These are phyloP conservation scores for Barnettozyma botsteinii DNA, from an alignment of 805 yeast genomes.

Conservation along the genomic window DNA sequence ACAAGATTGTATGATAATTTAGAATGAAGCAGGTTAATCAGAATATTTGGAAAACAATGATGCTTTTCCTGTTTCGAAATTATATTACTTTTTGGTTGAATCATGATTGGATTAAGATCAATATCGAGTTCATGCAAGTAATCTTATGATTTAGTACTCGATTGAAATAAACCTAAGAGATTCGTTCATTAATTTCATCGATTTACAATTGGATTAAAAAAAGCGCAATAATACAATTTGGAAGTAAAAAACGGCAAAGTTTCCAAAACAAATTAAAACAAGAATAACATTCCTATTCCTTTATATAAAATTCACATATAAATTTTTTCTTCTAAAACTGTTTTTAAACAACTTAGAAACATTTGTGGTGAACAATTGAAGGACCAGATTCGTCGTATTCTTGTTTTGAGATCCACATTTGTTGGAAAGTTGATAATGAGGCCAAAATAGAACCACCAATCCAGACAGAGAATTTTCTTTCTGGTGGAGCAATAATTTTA, in stretches of 20 bases:
- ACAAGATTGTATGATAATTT: no score
- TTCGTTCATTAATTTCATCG: no score
- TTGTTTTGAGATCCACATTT: slow-evolving; percentile 99
- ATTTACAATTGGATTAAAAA: no score
- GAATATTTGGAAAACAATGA: no score
- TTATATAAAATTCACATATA: slow-evolving; percentile 6
- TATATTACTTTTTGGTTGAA: no score
- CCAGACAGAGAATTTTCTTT: slow-evolving; percentile 99
- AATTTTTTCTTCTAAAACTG: slow-evolving; percentile 5
- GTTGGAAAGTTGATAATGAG: slow-evolving; percentile 98
- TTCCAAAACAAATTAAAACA: slow-evolving; percentile 1
- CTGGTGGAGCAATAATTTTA: slow-evolving; percentile 98
- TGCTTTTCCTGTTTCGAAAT: no score
- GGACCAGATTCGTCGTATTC: slow-evolving; percentile 99
- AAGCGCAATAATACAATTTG: no score
- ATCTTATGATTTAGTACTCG: no score
- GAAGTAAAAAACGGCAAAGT: no score
- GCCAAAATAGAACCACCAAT: slow-evolving; percentile 99
- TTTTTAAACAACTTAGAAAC: slow-evolving; percentile 32
- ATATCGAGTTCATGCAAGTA: no score
- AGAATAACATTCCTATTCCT: slow-evolving; percentile 8
- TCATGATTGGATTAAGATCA: no score
- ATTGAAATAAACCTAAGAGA: not conserved
- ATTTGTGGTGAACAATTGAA: slow-evolving; percentile 73
- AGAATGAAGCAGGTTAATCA: no score